phyloP scores from a whole-genome alignment of 169 alveolate species.

The Plasmodium reichenowi region DNA sequence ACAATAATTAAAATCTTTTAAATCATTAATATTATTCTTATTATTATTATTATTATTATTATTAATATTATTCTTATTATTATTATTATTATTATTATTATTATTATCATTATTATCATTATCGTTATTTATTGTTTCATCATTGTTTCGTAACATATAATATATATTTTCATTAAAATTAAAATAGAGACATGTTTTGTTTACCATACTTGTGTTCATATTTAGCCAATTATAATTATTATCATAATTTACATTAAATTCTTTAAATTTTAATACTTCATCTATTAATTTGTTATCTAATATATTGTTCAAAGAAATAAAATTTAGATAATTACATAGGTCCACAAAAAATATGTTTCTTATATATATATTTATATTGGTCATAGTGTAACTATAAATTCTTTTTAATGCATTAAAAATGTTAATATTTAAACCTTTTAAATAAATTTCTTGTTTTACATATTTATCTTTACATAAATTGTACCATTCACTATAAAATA shows the following conservation, averaged over 20 bases:
- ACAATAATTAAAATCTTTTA: not conserved
- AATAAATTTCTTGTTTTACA: constrained; percentile 42
- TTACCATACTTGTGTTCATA: constrained; percentile 50
- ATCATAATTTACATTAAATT: constrained; percentile 52
- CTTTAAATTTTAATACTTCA: constrained; percentile 76
- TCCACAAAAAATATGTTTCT: constrained; percentile 76
- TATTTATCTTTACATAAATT: constrained; percentile 9
- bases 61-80: not conserved
- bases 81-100: not conserved
- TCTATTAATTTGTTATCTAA: constrained; percentile 55
- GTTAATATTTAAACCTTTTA: constrained; percentile 63
- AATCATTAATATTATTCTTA: not conserved
- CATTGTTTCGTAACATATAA: constrained; percentile 9
- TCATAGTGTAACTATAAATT: constrained; percentile 39
- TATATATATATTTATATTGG: constrained; percentile 36
- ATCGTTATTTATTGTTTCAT: not conserved
- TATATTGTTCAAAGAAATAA: constrained; percentile 30
- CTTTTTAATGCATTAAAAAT: constrained; percentile 46
- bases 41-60: not conserved
- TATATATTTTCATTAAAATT: constrained; percentile 44
- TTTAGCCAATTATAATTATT: constrained; percentile 52
- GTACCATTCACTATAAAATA: constrained; percentile 75
- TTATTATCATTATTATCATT: not conserved
- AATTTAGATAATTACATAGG: constrained; percentile 33
- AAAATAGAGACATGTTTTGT: constrained; percentile 58